These are phyloP conservation scores for Phytophthora sansomeana DNA, from an alignment of 352 stramenopile genomes.

Conservation along the genomic window DNA sequence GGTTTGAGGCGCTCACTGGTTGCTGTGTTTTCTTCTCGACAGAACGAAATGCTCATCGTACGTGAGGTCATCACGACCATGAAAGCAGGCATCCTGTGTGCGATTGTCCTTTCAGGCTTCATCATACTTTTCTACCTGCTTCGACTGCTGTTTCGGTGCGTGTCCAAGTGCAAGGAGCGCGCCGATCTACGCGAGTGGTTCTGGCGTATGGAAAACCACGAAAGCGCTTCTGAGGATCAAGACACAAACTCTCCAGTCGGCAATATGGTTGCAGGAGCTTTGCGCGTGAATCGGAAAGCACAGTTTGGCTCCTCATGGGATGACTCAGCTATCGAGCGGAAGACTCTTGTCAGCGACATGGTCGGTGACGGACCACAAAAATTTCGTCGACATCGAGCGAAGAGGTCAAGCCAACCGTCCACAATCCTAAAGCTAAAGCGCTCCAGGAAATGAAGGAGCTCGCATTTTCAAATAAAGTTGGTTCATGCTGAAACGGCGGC, in stretches of 20 bases:
- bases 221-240: conserved; percentile 12
- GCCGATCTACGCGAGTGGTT: conserved; percentile 83
- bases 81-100: conserved; percentile 83
- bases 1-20: background rate
- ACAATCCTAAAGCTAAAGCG: conserved; percentile 30
- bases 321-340: conserved; percentile 80
- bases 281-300: conserved; percentile 73
- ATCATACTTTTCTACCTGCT: conserved; percentile 83
- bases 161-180: conserved; percentile 74
- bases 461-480: conserved; percentile 25
- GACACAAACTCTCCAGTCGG: conserved; percentile 4
- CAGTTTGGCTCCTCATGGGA: conserved; percentile 85
- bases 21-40: conserved; percentile 1
- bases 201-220: conserved; percentile 63
- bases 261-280: conserved; percentile 34
- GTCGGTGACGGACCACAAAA: conserved; percentile 51
- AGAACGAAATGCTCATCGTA: conserved; percentile 85
- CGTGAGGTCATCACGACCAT: conserved; percentile 89
- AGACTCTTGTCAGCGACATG: conserved; percentile 77
- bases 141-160: conserved; percentile 71
- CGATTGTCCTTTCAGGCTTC: conserved; percentile 69
- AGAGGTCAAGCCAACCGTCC: conserved; percentile 33
- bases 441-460: conserved; percentile 31
- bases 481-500: conserved; percentile 21
- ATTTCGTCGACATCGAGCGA: conserved; percentile 44